A percentile compares a stretch with the other conserved stretches of the same genome.
These are phyloP conservation scores for Cetraspora pellucida DNA, from an alignment of 192 early-diverging fungal species.

Conservation along the genomic window DNA sequence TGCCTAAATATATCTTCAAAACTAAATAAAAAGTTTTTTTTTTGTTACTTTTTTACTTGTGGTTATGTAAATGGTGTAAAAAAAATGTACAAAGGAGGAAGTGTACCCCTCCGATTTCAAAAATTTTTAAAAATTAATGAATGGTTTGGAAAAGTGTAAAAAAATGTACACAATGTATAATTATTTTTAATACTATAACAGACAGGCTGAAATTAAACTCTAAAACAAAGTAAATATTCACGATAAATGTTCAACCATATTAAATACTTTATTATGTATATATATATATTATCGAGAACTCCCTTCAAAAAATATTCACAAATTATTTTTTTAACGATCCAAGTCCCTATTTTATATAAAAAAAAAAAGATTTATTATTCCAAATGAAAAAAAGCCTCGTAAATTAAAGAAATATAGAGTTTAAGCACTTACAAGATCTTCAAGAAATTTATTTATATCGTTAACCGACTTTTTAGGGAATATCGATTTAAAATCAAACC, in stretches of 20 bases:
- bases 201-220: neutral
- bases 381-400: neutral
- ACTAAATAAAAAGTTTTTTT: no score
- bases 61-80: no score
- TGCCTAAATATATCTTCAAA: neutral
- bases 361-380: neutral
- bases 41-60: no score
- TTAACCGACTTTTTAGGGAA: slow-evolving; percentile 7
- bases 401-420: neutral
- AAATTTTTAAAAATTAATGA: slow-evolving; percentile 18
- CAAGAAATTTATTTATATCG: slow-evolving; percentile 25
- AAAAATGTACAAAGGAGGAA: no score
- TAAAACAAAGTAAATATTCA: neutral
- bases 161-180: slow-evolving; percentile 21
- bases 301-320: neutral
- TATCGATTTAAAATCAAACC: slow-evolving; percentile 16
- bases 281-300: neutral
- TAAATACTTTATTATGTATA: neutral
- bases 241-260: slow-evolving; percentile 20
- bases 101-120: no score
- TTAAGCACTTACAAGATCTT: slow-evolving; percentile 13
- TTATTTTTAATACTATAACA: neutral
- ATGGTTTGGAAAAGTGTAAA: neutral
- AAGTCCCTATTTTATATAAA: neutral
- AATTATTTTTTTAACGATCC: slow-evolving; percentile 15